phyloP scores from a whole-genome alignment of 129 eudicot species.

The Chrysanthemum lavandulifolium region DNA sequence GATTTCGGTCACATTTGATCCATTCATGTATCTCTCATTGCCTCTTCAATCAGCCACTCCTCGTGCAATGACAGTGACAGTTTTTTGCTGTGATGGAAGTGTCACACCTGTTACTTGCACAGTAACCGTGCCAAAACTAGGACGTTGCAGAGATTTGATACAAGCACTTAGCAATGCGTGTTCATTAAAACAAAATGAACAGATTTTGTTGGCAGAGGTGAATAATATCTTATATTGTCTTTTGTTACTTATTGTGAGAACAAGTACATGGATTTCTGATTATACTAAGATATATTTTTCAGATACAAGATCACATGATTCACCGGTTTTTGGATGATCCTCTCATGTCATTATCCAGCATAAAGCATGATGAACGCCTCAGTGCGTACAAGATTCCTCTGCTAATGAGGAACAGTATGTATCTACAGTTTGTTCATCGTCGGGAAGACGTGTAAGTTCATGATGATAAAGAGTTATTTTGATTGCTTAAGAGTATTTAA shows the following conservation, averaged over 20 bases:
- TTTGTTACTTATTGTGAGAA: constrained; percentile 8
- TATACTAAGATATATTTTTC: constrained; percentile 12
- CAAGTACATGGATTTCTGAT: neutral
- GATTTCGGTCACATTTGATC: constrained; percentile 87
- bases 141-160: constrained; percentile 72
- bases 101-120: constrained; percentile 70
- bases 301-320: constrained; percentile 74
- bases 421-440: constrained; percentile 73
- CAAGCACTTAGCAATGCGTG: constrained; percentile 73
- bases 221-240: constrained; percentile 2
- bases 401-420: constrained; percentile 36
- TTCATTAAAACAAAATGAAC: constrained; percentile 65
- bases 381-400: constrained; percentile 79
- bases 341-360: constrained; percentile 55
- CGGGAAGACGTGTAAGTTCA: constrained; percentile 61
- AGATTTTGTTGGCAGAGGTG: constrained; percentile 91
- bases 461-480: neutral
- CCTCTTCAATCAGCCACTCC: constrained; percentile 82
- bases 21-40: constrained; percentile 95
- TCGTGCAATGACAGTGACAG: constrained; percentile 71
- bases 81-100: constrained; percentile 85
- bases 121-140: constrained; percentile 75
- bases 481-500: neutral
- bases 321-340: constrained; percentile 83
- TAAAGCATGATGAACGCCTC: constrained; percentile 70